These are phyloP conservation scores for Cytauxzoon felis DNA, from an alignment of 169 alveolate species.

Conservation along the genomic window DNA sequence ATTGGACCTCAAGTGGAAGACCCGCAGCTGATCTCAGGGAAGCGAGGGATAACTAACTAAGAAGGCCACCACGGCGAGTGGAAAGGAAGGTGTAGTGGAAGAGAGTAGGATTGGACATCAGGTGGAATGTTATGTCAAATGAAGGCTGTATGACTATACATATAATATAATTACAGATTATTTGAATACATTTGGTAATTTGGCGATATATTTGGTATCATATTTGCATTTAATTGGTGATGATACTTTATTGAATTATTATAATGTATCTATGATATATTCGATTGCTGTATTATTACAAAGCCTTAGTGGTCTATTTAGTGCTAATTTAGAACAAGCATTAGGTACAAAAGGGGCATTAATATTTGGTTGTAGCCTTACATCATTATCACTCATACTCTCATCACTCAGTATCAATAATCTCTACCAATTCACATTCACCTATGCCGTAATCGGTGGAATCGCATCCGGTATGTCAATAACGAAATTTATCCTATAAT, in stretches of 20 bases:
- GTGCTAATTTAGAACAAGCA: conserved; percentile 3
- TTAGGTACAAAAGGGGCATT: conserved; percentile 8
- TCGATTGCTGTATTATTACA: conserved; percentile 28
- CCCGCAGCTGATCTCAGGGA: too few relatives aligned
- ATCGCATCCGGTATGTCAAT: conserved; percentile 22
- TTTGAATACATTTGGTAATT: conserved; percentile 60
- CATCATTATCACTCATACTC: conserved; percentile 6
- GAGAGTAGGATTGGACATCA: too few relatives aligned
- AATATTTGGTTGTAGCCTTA: conserved; percentile 17
- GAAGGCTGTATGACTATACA: too few relatives aligned
- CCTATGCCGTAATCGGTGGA: conserved; percentile 38
- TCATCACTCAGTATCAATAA: conserved; percentile 16
- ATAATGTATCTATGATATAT: conserved; percentile 16
- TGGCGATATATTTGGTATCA: conserved; percentile 64
- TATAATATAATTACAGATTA: conserved; percentile 14
- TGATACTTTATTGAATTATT: conserved; percentile 4
- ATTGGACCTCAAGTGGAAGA: too few relatives aligned
- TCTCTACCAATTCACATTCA: conserved; percentile 7
- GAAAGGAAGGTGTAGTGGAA: too few relatives aligned
- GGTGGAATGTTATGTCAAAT: too few relatives aligned
- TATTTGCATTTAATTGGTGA: conserved; percentile 65
- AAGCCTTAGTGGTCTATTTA: conserved; percentile 41
- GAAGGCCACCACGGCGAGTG: too few relatives aligned
- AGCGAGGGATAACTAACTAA: too few relatives aligned
- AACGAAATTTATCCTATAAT: too few relatives aligned